Base-by-base conservation (phyloP, 2,329 filamentous ascomycete species). In the Fusarium nanum region DNA sequence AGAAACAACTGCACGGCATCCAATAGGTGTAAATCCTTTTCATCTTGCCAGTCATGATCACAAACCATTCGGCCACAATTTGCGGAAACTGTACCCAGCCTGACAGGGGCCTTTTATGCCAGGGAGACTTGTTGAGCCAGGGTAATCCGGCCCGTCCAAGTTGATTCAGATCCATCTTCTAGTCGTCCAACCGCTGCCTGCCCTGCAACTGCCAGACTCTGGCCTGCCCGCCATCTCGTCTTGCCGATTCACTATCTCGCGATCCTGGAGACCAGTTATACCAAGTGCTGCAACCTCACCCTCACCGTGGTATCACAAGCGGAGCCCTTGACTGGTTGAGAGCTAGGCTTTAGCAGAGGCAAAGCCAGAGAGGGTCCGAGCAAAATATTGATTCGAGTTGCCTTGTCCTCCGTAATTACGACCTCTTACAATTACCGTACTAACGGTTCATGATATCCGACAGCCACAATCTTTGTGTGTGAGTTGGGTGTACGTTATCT, bases 141-240 rank as follows among this genome's bases (percentile, higher is more conserved):
- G 72, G 68, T 60, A 13, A 49, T 68, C 66, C 52, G 64, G 65
- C 54, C 67, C 64, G 67, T 73, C 59, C 57, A 73, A 58, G 70
- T 63, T 70, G 72, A 73, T 73, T 73, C 58, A 74, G 72, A 74
- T 74, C 72, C 70, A 64, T 68, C 60, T 65, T 52, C 52, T 45
- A 58, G 47, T 47, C 30, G 41, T 30, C 60, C 68, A 71, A 56
- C 71, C 60, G 60, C 57, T 50, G 54, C 46, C 16, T 56, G 44
- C 23, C 34, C 23, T 52, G 30, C 23, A 28, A 48, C 46, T 64
- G 44, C 37, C 58, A 58, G 44, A 64, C n/a, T n/a, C n/a, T n/a
- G n/a, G 40, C 60, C 59, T 44, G 60, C 50, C 50, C 44, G 59
- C 50, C 59, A 64, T 64, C 61, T 57, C 30, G 49, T 47, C 53